A percentile compares a stretch with the other conserved stretches of the same genome.
These are phyloP conservation scores for Chrysoporthe deuterocubensis DNA, from an alignment of 2,329 filamentous ascomycete genomes.

Conservation along the genomic window DNA sequence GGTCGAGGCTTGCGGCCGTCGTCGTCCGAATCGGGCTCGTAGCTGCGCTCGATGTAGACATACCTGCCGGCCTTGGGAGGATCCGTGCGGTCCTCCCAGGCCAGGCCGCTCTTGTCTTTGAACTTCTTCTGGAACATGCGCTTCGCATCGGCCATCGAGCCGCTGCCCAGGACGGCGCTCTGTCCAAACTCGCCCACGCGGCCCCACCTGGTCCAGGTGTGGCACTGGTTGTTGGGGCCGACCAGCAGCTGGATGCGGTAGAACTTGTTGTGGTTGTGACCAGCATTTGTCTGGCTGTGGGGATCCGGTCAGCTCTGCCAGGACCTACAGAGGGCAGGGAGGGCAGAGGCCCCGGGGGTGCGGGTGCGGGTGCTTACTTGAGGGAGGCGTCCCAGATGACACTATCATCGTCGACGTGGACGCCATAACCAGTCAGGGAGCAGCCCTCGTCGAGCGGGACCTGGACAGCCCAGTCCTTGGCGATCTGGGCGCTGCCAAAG, in stretches of 20 bases:
- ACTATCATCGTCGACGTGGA: slow-evolving; percentile 69
- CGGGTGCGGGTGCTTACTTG: slow-evolving; percentile 46
- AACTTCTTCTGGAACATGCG: slow-evolving; percentile 64
- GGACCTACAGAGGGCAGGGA: not conserved
- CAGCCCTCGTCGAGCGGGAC: slow-evolving; percentile 58
- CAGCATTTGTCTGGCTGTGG: slow-evolving; percentile 65
- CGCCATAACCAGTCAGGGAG: slow-evolving; percentile 45
- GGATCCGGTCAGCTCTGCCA: not conserved
- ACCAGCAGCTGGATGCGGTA: slow-evolving; percentile 69
- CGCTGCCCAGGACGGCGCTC: slow-evolving; percentile 47
- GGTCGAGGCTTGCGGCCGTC: slow-evolving; percentile 47
- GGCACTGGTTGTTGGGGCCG: slow-evolving; percentile 47
- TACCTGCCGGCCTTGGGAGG: slow-evolving; percentile 71
- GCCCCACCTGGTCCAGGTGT: slow-evolving; percentile 80
- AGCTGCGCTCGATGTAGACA: slow-evolving; percentile 79
- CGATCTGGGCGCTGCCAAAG: slow-evolving; percentile 49
- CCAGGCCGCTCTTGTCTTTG: slow-evolving; percentile 62
- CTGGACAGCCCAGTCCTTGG: slow-evolving; percentile 48
- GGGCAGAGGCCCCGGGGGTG: too few species aligned
- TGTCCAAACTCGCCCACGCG: slow-evolving; percentile 69
- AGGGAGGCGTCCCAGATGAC: slow-evolving; percentile 79
- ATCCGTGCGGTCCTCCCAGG: slow-evolving; percentile 55
- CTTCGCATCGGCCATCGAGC: slow-evolving; percentile 49
- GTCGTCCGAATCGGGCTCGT: slow-evolving; percentile 69
- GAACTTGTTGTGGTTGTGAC: slow-evolving; percentile 81